Conservation (phyloP, 2,329 filamentous ascomycete species). For the Penicillium sp. region DNA sequence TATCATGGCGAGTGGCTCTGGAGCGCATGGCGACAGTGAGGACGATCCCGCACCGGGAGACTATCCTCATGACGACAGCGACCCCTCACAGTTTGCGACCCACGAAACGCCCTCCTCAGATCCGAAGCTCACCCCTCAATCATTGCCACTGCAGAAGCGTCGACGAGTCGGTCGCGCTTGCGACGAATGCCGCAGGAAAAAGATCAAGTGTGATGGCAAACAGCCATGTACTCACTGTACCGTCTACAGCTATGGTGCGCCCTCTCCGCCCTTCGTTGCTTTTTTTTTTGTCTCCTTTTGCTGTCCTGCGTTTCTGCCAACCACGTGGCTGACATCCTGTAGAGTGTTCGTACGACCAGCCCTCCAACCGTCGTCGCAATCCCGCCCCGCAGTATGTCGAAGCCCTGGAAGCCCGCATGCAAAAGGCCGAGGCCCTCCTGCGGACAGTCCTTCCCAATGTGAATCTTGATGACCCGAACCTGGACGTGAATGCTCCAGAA, state of each 20-base stretch:
- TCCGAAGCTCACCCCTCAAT: conserved; percentile 34
- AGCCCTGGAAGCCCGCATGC: conserved; percentile 78
- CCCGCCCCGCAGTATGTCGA: conserved; percentile 92
- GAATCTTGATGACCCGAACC: conserved; percentile 79
- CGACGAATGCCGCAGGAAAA: conserved; percentile 81
- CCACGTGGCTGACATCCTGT: conserved; percentile 21
- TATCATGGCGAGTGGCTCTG: conserved; percentile 33
- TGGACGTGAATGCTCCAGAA: conserved; percentile 76
- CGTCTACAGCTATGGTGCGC: conserved; percentile 93
- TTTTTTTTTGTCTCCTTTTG: not conserved
- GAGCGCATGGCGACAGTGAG: conserved; percentile 35
- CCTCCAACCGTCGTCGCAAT: conserved; percentile 86
- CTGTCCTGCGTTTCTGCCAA: not conserved
- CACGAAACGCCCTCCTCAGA: conserved; percentile 33
- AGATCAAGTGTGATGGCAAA: conserved; percentile 86
- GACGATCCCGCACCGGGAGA: conserved; percentile 33
- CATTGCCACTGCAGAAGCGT: conserved; percentile 70
- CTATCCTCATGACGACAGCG: conserved; percentile 23
- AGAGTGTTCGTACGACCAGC: conserved; percentile 97
- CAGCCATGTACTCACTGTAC: conserved; percentile 94
- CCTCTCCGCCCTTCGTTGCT: not conserved
- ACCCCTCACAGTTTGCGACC: conserved; percentile 26
- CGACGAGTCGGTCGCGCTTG: conserved; percentile 78
- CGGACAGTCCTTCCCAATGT: conserved; percentile 80
- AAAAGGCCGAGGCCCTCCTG: conserved; percentile 79